phyloP scores from a whole-genome alignment of 2,329 filamentous ascomycete species.

The Elsinoe ampelina region DNA sequence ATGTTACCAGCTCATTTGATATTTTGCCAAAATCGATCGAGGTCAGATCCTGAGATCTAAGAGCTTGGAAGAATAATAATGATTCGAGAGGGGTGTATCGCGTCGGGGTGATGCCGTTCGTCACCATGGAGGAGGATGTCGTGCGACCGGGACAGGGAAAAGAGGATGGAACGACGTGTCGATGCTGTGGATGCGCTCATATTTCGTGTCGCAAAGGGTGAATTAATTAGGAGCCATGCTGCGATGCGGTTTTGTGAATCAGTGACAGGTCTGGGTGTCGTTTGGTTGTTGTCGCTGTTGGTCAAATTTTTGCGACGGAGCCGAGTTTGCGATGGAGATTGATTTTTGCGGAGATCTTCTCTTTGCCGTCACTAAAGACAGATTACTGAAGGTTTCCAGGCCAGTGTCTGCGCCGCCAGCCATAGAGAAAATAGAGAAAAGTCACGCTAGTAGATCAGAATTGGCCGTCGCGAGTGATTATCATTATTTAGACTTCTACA shows the following conservation, averaged over 20 bases:
- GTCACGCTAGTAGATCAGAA: neutral
- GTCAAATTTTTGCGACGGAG: constrained; percentile 8
- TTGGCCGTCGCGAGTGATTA: neutral
- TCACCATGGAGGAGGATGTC: constrained; percentile 31
- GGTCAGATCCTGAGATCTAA: constrained; percentile 58
- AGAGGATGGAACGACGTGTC: constrained; percentile 9
- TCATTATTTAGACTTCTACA: neutral
- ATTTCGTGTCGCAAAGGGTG: constrained; percentile 10
- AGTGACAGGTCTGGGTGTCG: neutral
- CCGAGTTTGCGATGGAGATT: constrained; percentile 9
- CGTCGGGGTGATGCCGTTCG: constrained; percentile 45
- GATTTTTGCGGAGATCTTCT: neutral
- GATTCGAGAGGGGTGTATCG: constrained; percentile 78
- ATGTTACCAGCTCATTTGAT: constrained; percentile 64
- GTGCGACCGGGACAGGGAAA: constrained; percentile 14
- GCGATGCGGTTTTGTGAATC: neutral
- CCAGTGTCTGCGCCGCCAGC: neutral
- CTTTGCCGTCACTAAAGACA: too few relatives aligned
- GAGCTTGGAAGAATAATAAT: constrained; percentile 72
- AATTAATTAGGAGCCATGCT: constrained; percentile 12
- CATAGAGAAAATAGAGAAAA: neutral
- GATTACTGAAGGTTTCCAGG: too few relatives aligned
- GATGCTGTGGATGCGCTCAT: constrained; percentile 5
- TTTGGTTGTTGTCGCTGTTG: neutral
- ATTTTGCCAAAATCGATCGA: constrained; percentile 58